A percentile compares a stretch with the other conserved stretches of the same genome.
Evolutionary conservation across 2,329 filamentous ascomycete genomes (phyloP).

Genomic region (Nannizzia gypsea): DNA sequence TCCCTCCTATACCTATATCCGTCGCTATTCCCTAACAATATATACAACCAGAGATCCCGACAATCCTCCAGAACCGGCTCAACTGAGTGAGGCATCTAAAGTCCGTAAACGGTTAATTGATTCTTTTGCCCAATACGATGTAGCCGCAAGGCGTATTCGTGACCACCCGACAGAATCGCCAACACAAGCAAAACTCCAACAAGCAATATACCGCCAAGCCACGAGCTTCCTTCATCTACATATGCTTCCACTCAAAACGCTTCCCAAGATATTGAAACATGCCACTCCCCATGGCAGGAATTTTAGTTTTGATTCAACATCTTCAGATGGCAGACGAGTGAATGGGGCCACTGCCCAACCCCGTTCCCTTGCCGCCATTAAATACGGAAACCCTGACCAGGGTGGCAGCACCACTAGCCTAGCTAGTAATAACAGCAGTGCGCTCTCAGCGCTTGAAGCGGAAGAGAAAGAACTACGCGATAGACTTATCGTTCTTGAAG

Average conservation of each 20-base stretch:
- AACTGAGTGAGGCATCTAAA: constrained; percentile 76
- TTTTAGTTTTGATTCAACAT: constrained; percentile 19
- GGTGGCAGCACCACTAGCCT: constrained; percentile 40
- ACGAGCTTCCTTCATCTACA: constrained; percentile 76
- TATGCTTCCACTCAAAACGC: constrained; percentile 73
- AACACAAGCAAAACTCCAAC: constrained; percentile 64
- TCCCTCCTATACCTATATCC: background rate
- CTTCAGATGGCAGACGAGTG: constrained; percentile 6
- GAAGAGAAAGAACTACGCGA: constrained; percentile 78
- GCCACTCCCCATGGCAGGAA: constrained; percentile 41
- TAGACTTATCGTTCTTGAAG: constrained; percentile 70
- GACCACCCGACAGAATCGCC: constrained; percentile 62
- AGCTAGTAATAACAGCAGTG: constrained; percentile 43
- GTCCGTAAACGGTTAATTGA: constrained; percentile 83
- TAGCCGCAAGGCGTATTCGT: constrained; percentile 66
- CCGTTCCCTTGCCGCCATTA: constrained; percentile 47
- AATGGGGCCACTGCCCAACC: constrained; percentile 15
- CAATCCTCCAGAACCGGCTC: constrained; percentile 51
- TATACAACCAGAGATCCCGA: constrained; percentile 43
- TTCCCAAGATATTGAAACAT: constrained; percentile 57
- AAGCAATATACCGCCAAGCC: constrained; percentile 69
- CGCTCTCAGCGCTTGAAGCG: constrained; percentile 57
- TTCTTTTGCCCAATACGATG: constrained; percentile 77
- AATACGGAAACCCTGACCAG: constrained; percentile 41
- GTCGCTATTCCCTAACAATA: constrained; percentile 6